Conservation (phyloP, 805 yeast genomes). For the Suhomyces pyralidae region DNA sequence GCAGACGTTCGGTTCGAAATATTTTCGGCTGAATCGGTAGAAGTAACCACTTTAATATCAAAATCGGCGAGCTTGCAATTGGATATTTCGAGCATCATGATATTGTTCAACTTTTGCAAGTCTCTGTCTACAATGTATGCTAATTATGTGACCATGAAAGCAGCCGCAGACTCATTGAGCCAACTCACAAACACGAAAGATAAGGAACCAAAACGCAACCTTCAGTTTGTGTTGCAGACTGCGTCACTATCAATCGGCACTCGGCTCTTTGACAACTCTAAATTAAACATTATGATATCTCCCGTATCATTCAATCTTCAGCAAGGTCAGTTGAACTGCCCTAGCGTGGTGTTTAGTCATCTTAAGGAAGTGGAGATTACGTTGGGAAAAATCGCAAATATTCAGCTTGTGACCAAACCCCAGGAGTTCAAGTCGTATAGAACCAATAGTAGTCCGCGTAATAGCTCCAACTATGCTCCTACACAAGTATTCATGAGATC, state of each 20-base stretch:
- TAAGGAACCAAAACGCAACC: neutral
- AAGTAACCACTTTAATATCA: conserved; percentile 42
- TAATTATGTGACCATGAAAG: conserved; percentile 13
- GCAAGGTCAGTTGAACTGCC: conserved; percentile 22
- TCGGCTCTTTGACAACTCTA: conserved; percentile 13
- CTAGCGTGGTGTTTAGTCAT: conserved; percentile 27
- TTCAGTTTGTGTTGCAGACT: conserved; percentile 38
- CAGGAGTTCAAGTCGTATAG: conserved; percentile 24
- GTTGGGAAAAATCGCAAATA: conserved; percentile 20
- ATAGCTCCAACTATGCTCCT: conserved; percentile 14
- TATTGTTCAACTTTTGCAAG: conserved; percentile 24
- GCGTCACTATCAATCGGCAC: conserved; percentile 31
- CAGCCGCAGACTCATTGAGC: conserved; percentile 1
- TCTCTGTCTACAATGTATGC: conserved; percentile 22
- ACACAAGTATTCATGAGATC: conserved; percentile 18
- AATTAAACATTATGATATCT: conserved; percentile 27
- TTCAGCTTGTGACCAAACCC: conserved; percentile 24
- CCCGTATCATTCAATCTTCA: conserved; percentile 46
- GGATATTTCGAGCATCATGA: conserved; percentile 20
- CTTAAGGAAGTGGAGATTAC: conserved; percentile 13
- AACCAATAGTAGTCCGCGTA: conserved; percentile 5
- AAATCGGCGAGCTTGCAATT: conserved; percentile 33
- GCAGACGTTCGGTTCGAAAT: conserved; percentile 57
- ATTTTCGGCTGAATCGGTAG: conserved; percentile 21
- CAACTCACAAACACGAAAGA: neutral